These are phyloP conservation scores for Didymellaceae sp. DNA, from an alignment of 2,329 filamentous ascomycete genomes.

Conservation along the genomic window DNA sequence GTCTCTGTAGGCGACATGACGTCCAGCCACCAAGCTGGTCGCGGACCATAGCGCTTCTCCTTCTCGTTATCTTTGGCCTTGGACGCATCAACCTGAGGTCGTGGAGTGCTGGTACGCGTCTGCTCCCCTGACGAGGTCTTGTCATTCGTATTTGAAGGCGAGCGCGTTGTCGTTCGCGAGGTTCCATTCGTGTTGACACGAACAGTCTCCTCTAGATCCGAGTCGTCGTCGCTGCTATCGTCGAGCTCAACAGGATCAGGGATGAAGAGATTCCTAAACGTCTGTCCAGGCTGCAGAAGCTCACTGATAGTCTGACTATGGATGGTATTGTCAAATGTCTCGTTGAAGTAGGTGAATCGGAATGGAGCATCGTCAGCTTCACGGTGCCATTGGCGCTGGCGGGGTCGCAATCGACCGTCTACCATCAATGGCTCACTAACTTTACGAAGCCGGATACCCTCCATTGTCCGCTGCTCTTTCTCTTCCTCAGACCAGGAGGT, in stretches of 20 bases:
- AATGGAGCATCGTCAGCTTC: slow-evolving; percentile 90
- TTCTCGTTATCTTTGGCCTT: slow-evolving; percentile 27
- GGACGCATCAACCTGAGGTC: slow-evolving; percentile 50
- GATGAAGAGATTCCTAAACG: slow-evolving; percentile 87
- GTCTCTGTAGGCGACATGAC: slow-evolving; percentile 87
- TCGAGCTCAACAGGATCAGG: slow-evolving; percentile 75
- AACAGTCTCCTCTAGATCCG: slow-evolving; percentile 59
- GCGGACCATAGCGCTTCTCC: slow-evolving; percentile 66
- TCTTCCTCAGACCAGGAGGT: slow-evolving; percentile 92
- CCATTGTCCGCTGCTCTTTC: slow-evolving; percentile 79
- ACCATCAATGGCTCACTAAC: slow-evolving; percentile 94
- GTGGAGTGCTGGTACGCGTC: slow-evolving; percentile 60
- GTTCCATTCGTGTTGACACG: slow-evolving; percentile 34
- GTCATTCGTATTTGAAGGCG: slow-evolving; percentile 37
- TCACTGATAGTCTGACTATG: slow-evolving; percentile 96
- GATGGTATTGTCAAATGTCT: slow-evolving; percentile 93
- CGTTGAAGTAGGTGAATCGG: slow-evolving; percentile 98
- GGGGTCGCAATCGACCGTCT: slow-evolving; percentile 83
- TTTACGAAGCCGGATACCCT: slow-evolving; percentile 83
- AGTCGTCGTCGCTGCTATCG: slow-evolving; percentile 70
- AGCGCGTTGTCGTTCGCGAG: slow-evolving; percentile 36
- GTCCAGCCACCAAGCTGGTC: slow-evolving; percentile 97
- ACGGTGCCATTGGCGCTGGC: slow-evolving; percentile 79
- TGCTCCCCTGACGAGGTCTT: slow-evolving; percentile 47
- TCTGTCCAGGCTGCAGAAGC: slow-evolving; percentile 81